phyloP scores from a whole-genome alignment of 805 yeast species.

The Wickerhamomyces pijperi region DNA sequence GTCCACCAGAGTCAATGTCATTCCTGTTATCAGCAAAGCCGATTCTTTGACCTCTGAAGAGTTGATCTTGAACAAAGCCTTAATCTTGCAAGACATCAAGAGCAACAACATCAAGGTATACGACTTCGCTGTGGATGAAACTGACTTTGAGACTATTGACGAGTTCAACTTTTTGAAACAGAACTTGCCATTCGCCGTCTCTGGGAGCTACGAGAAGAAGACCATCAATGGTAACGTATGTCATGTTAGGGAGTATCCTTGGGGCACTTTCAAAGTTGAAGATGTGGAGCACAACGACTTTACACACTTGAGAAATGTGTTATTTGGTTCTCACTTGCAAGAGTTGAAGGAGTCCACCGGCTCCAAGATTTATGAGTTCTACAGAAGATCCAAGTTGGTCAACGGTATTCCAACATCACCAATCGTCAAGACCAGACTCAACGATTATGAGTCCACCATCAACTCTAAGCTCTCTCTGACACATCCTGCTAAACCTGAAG shows the following conservation, averaged over 20 bases:
- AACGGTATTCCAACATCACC: conserved; percentile 14
- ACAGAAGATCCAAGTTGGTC: conserved; percentile 58
- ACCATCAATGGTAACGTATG: conserved; percentile 20
- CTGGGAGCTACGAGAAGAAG: conserved; percentile 39
- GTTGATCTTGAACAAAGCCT: conserved; percentile 37
- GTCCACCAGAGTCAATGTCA: conserved; percentile 64
- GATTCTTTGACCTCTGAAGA: conserved; percentile 69
- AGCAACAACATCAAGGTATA: conserved; percentile 52
- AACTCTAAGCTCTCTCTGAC: neutral
- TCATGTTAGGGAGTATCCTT: conserved; percentile 49
- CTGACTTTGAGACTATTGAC: conserved; percentile 12
- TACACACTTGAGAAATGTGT: conserved; percentile 54
- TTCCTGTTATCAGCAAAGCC: conserved; percentile 75
- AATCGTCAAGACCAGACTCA: conserved; percentile 13
- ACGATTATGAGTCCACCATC: neutral
- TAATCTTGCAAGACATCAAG: conserved; percentile 45
- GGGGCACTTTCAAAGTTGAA: conserved; percentile 55
- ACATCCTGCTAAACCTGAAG: neutral
- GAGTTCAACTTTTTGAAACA: conserved; percentile 28
- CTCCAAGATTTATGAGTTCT: conserved; percentile 64
- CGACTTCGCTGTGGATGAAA: conserved; percentile 44
- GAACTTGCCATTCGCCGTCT: conserved; percentile 51
- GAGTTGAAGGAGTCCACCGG: conserved; percentile 78
- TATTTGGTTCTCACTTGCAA: conserved; percentile 68
- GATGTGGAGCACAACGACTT: conserved; percentile 59